Evolutionary conservation across 176 grass and related monocot genomes (phyloP).

Genomic region (Lolium multiflorum): DNA sequence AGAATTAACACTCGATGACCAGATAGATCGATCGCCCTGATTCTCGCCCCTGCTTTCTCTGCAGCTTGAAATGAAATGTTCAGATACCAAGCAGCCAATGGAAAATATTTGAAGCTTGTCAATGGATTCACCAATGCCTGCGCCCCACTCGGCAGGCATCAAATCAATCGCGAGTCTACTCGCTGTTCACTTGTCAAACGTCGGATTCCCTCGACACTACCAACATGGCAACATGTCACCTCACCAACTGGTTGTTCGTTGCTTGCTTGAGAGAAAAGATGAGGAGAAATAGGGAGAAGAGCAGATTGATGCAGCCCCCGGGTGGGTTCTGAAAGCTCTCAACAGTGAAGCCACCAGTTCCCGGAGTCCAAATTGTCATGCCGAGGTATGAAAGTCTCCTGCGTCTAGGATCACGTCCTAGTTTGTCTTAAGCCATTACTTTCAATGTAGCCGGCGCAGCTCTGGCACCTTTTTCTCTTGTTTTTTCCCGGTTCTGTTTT

Average conservation of each 20-base stretch:
- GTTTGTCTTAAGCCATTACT: not conserved
- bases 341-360: slow-evolving; percentile 2
- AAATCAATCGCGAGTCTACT: slow-evolving; percentile 15
- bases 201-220: slow-evolving; percentile 43
- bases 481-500: not conserved
- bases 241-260: slow-evolving; percentile 16
- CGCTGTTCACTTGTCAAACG: slow-evolving; percentile 60
- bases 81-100: not conserved
- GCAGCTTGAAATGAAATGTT: slow-evolving; percentile 18
- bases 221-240: slow-evolving; percentile 17
- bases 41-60: not conserved
- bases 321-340: slow-evolving; percentile 27
- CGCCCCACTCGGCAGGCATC: slow-evolving; percentile 37
- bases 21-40: no score
- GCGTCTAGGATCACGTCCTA: slow-evolving; percentile 8
- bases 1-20: no score
- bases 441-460: not conserved
- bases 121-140: slow-evolving; percentile 38
- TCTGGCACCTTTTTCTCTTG: not conserved
- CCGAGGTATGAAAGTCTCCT: slow-evolving; percentile 15
- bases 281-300: no score
- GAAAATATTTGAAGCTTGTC: not conserved
- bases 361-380: slow-evolving; percentile 48
- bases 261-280: slow-evolving; percentile 14
- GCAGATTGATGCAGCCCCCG: no score